phyloP scores from a whole-genome alignment of 352 stramenopile species.

The Blastocystis sp. region DNA sequence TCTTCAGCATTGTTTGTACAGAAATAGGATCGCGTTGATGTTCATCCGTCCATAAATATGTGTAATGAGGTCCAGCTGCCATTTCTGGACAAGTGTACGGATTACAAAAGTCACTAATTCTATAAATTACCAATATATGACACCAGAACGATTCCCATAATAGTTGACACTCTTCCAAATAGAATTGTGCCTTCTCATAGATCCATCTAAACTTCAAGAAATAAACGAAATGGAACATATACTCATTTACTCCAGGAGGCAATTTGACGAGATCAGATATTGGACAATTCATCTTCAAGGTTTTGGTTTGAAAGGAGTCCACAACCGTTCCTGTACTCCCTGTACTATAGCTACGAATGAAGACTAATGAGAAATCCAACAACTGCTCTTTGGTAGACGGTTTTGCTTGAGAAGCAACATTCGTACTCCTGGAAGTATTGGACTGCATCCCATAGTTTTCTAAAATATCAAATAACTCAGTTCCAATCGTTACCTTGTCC shows the following conservation, averaged over 20 bases:
- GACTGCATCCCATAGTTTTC: background rate
- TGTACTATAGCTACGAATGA: background rate
- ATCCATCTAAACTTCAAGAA: slow-evolving; percentile 42
- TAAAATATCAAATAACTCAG: background rate
- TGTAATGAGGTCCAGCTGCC: slow-evolving; percentile 52
- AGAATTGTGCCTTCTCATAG: slow-evolving; percentile 17
- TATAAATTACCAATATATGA: background rate
- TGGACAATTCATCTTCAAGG: background rate
- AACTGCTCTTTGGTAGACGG: background rate
- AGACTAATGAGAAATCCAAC: background rate
- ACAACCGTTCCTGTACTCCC: background rate
- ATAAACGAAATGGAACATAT: background rate
- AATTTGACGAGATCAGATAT: slow-evolving; percentile 8
- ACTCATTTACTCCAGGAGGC: background rate
- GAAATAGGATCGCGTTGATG: slow-evolving; percentile 1
- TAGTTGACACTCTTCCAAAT: slow-evolving; percentile 22
- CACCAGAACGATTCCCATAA: slow-evolving; percentile 27
- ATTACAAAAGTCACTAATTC: slow-evolving; percentile 22
- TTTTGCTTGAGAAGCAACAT: background rate
- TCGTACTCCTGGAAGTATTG: background rate
- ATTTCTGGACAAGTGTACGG: slow-evolving; percentile 35
- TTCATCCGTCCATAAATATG: slow-evolving; percentile 49
- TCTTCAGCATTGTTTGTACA: background rate
- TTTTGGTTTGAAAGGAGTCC: slow-evolving; percentile 8
- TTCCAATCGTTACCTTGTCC: background rate